Conservation (phyloP, 306 rosid species). For the Fragaria vesca region DNA sequence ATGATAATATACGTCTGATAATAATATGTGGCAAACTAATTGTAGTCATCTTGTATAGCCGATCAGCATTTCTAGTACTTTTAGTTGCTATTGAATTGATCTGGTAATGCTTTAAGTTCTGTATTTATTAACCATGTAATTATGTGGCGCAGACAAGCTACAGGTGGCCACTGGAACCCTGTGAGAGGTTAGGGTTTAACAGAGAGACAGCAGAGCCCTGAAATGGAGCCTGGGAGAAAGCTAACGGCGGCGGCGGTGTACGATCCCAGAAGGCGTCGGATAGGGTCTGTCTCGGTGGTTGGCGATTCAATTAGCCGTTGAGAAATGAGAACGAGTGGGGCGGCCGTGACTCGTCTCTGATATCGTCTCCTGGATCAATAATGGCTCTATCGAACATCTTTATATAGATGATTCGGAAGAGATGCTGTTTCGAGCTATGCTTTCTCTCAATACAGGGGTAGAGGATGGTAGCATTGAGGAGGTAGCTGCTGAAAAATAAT, state of each 20-base stretch:
- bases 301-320: constrained; percentile 54
- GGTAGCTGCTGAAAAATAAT: constrained; percentile 26
- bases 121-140: too few relatives aligned
- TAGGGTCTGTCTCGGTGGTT: constrained; percentile 51
- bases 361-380: constrained; percentile 45
- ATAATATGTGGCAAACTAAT: too few relatives aligned
- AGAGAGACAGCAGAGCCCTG: too few relatives aligned
- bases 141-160: too few relatives aligned
- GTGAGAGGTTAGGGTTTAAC: not conserved
- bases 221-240: constrained; percentile 13
- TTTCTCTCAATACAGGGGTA: constrained; percentile 48
- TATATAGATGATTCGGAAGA: constrained; percentile 71
- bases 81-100: too few relatives aligned
- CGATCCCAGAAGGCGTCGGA: constrained; percentile 51
- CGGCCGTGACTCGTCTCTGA: constrained; percentile 50
- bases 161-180: too few relatives aligned
- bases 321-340: constrained; percentile 61
- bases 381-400: constrained; percentile 36
- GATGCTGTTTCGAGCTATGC: constrained; percentile 38
- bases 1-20: too few relatives aligned
- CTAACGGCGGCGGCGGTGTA: constrained; percentile 24
- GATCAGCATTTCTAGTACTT: too few relatives aligned
- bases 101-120: too few relatives aligned
- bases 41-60: too few relatives aligned
- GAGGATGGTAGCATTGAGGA: constrained; percentile 77